Evolutionary conservation across 148 eudicot genomes (phyloP).

Genomic region (Vaccinium vitisidaea): DNA sequence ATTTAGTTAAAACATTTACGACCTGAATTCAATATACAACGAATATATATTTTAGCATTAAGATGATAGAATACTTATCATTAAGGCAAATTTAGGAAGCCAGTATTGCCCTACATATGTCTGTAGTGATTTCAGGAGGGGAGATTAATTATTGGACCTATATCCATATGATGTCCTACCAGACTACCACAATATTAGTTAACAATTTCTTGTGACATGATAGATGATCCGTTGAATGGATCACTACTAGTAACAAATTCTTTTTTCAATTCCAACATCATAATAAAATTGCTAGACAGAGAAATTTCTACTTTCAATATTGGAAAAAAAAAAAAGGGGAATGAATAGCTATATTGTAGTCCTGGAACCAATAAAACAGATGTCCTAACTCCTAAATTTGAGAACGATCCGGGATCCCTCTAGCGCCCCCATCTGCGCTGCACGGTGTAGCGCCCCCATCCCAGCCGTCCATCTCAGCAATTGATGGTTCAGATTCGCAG

Average conservation of each 20-base stretch:
- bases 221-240: not conserved
- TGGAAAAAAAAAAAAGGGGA: constrained; percentile 9
- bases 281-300: not conserved
- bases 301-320: constrained; percentile 2
- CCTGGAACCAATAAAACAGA: constrained; percentile 5
- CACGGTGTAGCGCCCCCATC: too few species aligned
- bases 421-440: too few species aligned
- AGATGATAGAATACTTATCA: constrained; percentile 5
- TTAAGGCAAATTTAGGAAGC: not conserved
- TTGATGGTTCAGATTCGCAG: too few species aligned
- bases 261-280: not conserved
- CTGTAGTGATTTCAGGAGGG: not conserved
- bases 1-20: not conserved
- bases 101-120: not conserved
- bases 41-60: not conserved
- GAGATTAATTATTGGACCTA: not conserved
- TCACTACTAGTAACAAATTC: not conserved
- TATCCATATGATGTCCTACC: not conserved
- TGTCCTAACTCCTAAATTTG: not conserved
- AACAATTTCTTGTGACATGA: not conserved
- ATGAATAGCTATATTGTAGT: constrained; percentile 5
- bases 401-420: not conserved
- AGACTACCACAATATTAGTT: not conserved
- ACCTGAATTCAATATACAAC: not conserved
- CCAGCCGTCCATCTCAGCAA: too few species aligned